Evolutionary conservation across 805 yeast species (phyloP).

Genomic region (Sungouiella blattae): DNA sequence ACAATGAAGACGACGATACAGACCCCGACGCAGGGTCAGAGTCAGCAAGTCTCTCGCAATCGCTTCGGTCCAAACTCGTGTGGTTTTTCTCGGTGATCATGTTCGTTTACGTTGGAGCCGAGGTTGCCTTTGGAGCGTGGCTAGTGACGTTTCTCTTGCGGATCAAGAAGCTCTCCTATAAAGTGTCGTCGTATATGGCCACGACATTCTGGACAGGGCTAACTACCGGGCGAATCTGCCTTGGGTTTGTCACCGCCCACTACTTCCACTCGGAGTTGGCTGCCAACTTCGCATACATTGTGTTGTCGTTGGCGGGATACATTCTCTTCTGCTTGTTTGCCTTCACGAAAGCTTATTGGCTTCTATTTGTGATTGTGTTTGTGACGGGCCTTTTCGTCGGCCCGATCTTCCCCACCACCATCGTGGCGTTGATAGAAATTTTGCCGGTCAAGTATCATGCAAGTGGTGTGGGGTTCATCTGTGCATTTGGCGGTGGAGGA

Average conservation of each 20-base stretch:
- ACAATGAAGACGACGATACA: neutral
- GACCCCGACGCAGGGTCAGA: conserved; percentile 1
- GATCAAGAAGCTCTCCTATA: conserved; percentile 34
- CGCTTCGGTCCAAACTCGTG: conserved; percentile 33
- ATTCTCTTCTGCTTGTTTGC: conserved; percentile 28
- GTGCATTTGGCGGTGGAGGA: conserved; percentile 81
- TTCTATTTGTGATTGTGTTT: conserved; percentile 35
- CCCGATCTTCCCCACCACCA: conserved; percentile 63
- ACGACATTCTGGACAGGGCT: conserved; percentile 51
- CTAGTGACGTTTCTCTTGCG: conserved; percentile 44
- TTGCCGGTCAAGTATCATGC: conserved; percentile 61
- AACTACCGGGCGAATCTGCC: conserved; percentile 44
- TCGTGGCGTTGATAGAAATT: conserved; percentile 58
- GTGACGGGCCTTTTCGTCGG: conserved; percentile 49
- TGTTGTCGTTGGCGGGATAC: conserved; percentile 27
- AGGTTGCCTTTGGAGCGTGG: conserved; percentile 54
- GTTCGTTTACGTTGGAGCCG: conserved; percentile 51
- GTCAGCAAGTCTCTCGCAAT: conserved; percentile 26
- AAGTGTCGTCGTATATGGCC: conserved; percentile 44
- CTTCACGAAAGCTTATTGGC: conserved; percentile 18
- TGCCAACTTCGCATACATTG: conserved; percentile 42
- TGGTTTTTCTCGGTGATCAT: conserved; percentile 40
- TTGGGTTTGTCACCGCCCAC: conserved; percentile 54
- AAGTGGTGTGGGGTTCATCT: conserved; percentile 67
- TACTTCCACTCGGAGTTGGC: conserved; percentile 44